Conservation (phyloP, 192 early-diverging fungal species). For the Entophlyctis helioformis region DNA sequence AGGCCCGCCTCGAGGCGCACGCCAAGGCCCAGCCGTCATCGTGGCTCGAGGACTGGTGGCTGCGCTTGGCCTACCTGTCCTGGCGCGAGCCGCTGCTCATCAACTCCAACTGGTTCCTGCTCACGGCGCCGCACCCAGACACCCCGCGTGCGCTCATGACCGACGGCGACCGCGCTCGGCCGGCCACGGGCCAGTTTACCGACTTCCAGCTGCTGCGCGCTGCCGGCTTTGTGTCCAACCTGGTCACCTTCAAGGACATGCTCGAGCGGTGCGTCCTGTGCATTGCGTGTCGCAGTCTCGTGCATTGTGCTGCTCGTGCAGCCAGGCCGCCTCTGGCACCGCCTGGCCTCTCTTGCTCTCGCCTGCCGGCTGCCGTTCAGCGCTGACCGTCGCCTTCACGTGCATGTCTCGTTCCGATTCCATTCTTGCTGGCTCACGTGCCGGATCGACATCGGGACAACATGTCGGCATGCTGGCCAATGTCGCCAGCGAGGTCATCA, state of each 20-base stretch:
- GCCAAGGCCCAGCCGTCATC: slow-evolving; percentile 62
- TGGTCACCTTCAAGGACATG: slow-evolving; percentile 64
- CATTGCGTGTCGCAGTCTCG: no score
- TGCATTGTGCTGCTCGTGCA: no score
- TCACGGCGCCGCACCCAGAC: slow-evolving; percentile 22
- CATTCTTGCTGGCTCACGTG: no score
- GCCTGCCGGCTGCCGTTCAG: no score
- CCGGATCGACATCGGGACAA: no score
- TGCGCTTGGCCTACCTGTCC: slow-evolving; percentile 64
- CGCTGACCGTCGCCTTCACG: no score
- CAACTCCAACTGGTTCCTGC: slow-evolving; percentile 82
- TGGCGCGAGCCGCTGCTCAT: slow-evolving; percentile 74
- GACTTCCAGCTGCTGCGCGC: slow-evolving; percentile 72
- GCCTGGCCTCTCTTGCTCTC: no score
- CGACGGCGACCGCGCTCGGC: neutral
- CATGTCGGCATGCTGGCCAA: no score
- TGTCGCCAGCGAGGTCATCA: slow-evolving; percentile 36
- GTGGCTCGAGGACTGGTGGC: slow-evolving; percentile 96
- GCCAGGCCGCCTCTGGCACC: no score
- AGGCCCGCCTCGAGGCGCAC: slow-evolving; percentile 66
- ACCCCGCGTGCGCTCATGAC: slow-evolving; percentile 3
- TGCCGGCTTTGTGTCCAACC: slow-evolving; percentile 51
- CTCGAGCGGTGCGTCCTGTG: slow-evolving; percentile 56
- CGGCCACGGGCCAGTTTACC: slow-evolving; percentile 31
- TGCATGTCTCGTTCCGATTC: no score